Evolutionary conservation across 75 land plant genomes (phyloP).

Genomic region (Gnetum montanum): DNA sequence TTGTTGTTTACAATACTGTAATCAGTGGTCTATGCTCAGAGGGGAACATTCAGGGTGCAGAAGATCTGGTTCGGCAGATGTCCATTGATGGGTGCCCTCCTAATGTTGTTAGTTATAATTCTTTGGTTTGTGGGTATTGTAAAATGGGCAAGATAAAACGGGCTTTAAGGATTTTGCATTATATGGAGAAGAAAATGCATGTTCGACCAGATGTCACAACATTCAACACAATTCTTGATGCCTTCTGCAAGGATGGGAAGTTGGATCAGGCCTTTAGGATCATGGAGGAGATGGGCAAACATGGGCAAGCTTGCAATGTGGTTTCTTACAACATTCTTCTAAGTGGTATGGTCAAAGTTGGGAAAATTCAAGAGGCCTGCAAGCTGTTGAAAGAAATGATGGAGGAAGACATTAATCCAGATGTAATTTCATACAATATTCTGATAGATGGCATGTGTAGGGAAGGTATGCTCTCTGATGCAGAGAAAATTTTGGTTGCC

Average conservation of each 20-base stretch:
- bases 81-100: slow-evolving; percentile 32
- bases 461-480: slow-evolving; percentile 49
- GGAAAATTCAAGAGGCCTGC: slow-evolving; percentile 38
- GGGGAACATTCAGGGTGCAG: slow-evolving; percentile 39
- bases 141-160: slow-evolving; percentile 41
- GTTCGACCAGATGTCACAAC: slow-evolving; percentile 56
- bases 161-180: slow-evolving; percentile 48
- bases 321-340: slow-evolving; percentile 69
- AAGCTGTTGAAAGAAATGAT: slow-evolving; percentile 54
- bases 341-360: slow-evolving; percentile 40
- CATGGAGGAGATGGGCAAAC: slow-evolving; percentile 39
- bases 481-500: slow-evolving; percentile 33
- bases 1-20: slow-evolving; percentile 56
- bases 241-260: slow-evolving; percentile 60
- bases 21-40: slow-evolving; percentile 49
- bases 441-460: slow-evolving; percentile 61
- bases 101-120: slow-evolving; percentile 56
- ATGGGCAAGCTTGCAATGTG: slow-evolving; percentile 20
- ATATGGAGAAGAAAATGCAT: slow-evolving; percentile 50
- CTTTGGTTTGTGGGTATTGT: slow-evolving; percentile 55
- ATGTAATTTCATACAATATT: slow-evolving; percentile 43
- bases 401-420: slow-evolving; percentile 31
- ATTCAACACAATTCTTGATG: slow-evolving; percentile 54
- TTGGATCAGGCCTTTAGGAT: slow-evolving; percentile 48
- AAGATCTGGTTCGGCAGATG: slow-evolving; percentile 53